A percentile compares a stretch with the other conserved stretches of the same genome.
phyloP scores from a whole-genome alignment of 139 green algal genomes.

The Zygnema cylindricum region DNA sequence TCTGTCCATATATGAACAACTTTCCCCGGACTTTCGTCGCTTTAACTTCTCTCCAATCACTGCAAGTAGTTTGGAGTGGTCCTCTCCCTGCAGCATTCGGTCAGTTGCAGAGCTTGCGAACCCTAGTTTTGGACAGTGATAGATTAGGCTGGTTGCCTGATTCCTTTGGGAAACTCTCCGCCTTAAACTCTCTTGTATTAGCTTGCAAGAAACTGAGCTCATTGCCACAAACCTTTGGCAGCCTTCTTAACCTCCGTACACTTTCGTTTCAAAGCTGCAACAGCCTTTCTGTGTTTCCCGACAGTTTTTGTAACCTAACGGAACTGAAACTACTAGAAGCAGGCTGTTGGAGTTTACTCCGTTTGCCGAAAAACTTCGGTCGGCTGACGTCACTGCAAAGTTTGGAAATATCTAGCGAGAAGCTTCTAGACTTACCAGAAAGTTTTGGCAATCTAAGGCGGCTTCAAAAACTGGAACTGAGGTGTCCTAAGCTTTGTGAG shows the following conservation, averaged over 20 bases:
- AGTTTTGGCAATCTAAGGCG: conserved; percentile 24
- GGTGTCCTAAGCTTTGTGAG: neutral
- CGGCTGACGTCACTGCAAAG: conserved; percentile 6
- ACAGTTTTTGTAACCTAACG: neutral
- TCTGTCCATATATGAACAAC: conserved; percentile 27
- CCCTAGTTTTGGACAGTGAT: conserved; percentile 21
- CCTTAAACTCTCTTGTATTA: neutral
- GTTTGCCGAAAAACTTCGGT: neutral
- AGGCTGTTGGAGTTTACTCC: neutral
- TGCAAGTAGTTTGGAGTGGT: conserved; percentile 24
- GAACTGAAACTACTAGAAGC: neutral
- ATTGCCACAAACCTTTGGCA: conserved; percentile 15
- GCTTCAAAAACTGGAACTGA: neutral
- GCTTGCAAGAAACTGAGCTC: conserved; percentile 30
- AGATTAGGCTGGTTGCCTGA: conserved; percentile 25
- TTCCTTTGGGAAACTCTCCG: conserved; percentile 11
- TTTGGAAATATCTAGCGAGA: conserved; percentile 14
- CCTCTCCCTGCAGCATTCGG: conserved; percentile 28
- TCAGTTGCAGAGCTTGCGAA: neutral
- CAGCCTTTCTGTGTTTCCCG: conserved; percentile 12
- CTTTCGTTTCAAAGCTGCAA: conserved; percentile 9
- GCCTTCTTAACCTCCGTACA: neutral
- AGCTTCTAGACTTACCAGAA: conserved; percentile 7
- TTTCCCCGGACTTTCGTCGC: conserved; percentile 14
- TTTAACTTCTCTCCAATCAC: neutral